A percentile compares a stretch with the other conserved stretches of the same genome.
These are phyloP conservation scores for Rubia tinctorum DNA, from an alignment of 305 asterid genomes.

Conservation along the genomic window DNA sequence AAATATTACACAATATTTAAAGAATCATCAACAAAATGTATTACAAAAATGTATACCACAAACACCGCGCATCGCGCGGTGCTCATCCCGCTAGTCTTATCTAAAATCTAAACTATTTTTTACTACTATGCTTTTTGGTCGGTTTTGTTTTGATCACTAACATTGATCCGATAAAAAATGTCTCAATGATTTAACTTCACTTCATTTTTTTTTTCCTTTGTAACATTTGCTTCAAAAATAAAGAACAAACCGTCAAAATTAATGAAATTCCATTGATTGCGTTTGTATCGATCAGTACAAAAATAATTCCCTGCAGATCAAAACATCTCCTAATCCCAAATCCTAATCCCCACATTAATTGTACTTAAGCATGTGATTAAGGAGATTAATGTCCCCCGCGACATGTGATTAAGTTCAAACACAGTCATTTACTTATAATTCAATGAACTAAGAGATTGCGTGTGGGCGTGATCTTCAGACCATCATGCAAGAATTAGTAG, in stretches of 20 bases:
- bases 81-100: too few relatives aligned
- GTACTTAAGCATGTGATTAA: slow-evolving; percentile 3
- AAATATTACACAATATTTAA: too few relatives aligned
- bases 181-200: background rate
- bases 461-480: background rate
- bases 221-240: background rate
- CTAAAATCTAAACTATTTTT: background rate
- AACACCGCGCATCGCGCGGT: too few relatives aligned
- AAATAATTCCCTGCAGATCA: background rate
- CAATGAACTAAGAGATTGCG: background rate
- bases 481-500: background rate
- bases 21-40: too few relatives aligned
- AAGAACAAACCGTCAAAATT: background rate
- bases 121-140: background rate
- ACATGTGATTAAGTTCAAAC: background rate
- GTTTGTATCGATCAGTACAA: background rate
- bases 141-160: slow-evolving; percentile 6
- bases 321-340: background rate
- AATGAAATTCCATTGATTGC: background rate
- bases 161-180: slow-evolving; percentile 3
- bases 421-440: background rate
- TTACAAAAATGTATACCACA: too few relatives aligned
- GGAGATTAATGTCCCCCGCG: background rate
- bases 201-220: background rate
- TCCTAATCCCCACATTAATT: background rate